Conservation (phyloP, 2,329 filamentous ascomycete species). For the Diplocarpon mali region DNA sequence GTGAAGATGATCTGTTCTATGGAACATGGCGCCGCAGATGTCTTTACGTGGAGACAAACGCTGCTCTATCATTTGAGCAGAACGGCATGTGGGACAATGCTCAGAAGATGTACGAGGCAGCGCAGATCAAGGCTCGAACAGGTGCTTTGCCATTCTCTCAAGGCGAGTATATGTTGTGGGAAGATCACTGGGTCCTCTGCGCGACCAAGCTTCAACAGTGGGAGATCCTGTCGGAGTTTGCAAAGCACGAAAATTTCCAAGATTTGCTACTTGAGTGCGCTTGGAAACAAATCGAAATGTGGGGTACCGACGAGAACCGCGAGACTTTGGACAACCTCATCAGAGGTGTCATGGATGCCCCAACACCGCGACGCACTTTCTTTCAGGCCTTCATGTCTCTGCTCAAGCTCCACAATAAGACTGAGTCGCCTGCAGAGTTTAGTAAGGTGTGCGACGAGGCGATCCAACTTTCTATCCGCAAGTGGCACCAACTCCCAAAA, state of each 20-base stretch:
- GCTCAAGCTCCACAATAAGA: constrained; percentile 85
- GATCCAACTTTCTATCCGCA: constrained; percentile 91
- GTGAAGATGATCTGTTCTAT: constrained; percentile 96
- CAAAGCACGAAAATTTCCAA: constrained; percentile 97
- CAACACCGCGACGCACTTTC: constrained; percentile 85
- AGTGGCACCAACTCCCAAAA: constrained; percentile 96
- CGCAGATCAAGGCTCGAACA: constrained; percentile 93
- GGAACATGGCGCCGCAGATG: constrained; percentile 92
- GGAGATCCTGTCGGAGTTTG: constrained; percentile 95
- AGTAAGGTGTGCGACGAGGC: constrained; percentile 88
- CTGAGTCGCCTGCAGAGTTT: constrained; percentile 71
- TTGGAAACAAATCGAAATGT: constrained; percentile 92
- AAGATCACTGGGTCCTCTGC: constrained; percentile 97
- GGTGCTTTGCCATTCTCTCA: constrained; percentile 94
- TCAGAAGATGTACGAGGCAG: constrained; percentile 90
- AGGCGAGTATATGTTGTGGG: constrained; percentile 97
- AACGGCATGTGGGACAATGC: constrained; percentile 99
- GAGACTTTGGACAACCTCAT: constrained; percentile 88
- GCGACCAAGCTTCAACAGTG: constrained; percentile 98
- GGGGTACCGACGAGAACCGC: constrained; percentile 75
- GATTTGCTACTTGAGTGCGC: constrained; percentile 90
- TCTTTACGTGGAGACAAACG: constrained; percentile 95
- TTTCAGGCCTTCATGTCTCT: constrained; percentile 98
- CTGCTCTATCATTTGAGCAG: constrained; percentile 93
- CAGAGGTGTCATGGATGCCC: constrained; percentile 95